Evolutionary conservation across 495 filamentous ascomycete species (phyloP).

Genomic region (Cercophora samala): DNA sequence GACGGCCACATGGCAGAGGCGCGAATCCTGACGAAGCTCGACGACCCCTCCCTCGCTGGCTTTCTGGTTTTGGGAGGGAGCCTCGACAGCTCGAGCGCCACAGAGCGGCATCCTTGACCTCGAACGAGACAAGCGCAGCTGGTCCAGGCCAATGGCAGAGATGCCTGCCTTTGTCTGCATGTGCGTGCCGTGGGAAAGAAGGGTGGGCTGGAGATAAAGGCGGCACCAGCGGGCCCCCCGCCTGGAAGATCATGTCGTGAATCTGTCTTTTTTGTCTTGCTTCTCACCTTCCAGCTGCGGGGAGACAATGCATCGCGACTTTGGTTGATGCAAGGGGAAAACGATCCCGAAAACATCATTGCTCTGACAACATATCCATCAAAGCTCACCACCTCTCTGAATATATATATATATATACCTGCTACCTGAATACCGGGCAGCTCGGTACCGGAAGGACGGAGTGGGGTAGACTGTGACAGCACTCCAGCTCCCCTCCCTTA

Average conservation of each 20-base stretch:
- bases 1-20: not conserved
- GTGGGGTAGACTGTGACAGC: not conserved
- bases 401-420: not conserved
- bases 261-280: not conserved
- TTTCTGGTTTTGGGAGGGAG: not conserved
- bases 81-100: not conserved
- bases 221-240: not conserved
- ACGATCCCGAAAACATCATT: not conserved
- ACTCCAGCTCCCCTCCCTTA: not conserved
- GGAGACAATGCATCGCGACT: not conserved
- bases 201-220: slow-evolving; percentile 6
- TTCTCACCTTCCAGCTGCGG: not conserved
- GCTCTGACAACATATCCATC: not conserved
- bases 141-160: not conserved
- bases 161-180: not conserved
- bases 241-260: slow-evolving; percentile 1
- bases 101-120: not conserved
- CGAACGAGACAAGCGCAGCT: slow-evolving; percentile 4
- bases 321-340: not conserved
- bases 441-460: not conserved
- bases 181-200: not conserved
- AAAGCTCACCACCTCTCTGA: not conserved
- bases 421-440: too few relatives aligned
- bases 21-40: not conserved
- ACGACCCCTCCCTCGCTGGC: not conserved